phyloP scores from a whole-genome alignment of 1,139 yeast species.

The Sugiyamaella xylanicola region DNA sequence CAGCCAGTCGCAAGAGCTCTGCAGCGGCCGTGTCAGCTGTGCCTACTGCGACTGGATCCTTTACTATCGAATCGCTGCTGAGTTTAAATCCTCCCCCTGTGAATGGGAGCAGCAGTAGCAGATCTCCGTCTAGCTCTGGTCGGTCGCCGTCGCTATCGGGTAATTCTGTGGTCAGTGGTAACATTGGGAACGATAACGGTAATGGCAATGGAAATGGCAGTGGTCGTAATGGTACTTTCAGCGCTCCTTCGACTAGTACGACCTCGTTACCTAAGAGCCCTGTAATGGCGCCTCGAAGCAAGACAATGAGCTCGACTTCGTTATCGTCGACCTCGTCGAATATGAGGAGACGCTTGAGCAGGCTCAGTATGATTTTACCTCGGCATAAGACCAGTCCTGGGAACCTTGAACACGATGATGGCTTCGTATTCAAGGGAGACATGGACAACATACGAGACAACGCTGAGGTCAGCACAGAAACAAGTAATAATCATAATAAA shows the following conservation, averaged over 20 bases:
- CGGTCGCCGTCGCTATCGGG: constrained; percentile 12
- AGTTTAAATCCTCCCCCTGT: constrained; percentile 18
- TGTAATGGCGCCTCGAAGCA: constrained; percentile 2
- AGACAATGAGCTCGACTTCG: constrained; percentile 16
- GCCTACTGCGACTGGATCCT: constrained; percentile 29
- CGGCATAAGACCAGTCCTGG: constrained; percentile 13
- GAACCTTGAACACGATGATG: neutral
- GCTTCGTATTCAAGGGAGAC: neutral
- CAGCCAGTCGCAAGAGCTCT: constrained; percentile 20
- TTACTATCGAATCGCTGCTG: constrained; percentile 23
- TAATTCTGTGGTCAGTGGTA: neutral
- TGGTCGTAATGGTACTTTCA: constrained; percentile 1
- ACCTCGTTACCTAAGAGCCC: constrained; percentile 9
- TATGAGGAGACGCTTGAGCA: constrained; percentile 12
- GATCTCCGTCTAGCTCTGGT: constrained; percentile 3
- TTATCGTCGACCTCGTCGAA: constrained; percentile 13
- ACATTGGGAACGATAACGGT: neutral
- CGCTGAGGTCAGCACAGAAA: no score
- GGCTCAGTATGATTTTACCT: constrained; percentile 17
- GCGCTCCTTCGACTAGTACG: constrained; percentile 12
- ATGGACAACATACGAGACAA: neutral
- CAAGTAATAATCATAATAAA: no score
- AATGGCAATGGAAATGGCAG: neutral
- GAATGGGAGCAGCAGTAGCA: constrained; percentile 3
- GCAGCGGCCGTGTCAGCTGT: constrained; percentile 17